Base-by-base conservation (phyloP, 1,139 yeast genomes). In the Yarrowia galli region DNA sequence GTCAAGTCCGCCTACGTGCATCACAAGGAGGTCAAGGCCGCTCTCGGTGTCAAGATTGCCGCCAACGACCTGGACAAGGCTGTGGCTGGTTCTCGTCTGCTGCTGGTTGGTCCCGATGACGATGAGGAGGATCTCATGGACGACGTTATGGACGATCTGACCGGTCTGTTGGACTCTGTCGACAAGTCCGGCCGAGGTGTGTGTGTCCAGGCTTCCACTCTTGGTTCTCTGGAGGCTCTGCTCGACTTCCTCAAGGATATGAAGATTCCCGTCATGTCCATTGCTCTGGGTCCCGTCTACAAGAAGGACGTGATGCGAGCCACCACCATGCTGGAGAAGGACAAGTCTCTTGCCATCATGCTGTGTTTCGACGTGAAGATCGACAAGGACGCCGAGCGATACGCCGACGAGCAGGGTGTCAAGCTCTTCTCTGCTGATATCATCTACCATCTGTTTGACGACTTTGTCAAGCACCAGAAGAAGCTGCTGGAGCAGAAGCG, bases 261-360 rank as follows among this genome's bases (percentile, higher is more conserved):
- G 98, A 95, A 95, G 84, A 95, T 96, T 79, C 99, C 99, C 40
- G 99, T 95, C 66, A 92, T 93, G 97, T 90, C 97, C 51, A 93
- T 95, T 78, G 97, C 98, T 69, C 85, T 96, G 77, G 99, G 99
- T 74, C 99, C 99, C 69, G 99, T 95, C 45, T 95, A 81, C 83
- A 95, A 93, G 83, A 89, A 98, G 82, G 99, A 95, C 83, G 97
- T 95, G 68, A 95, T 95, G 97, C 91, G 93, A 78, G 97, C 98
- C 15, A 85, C 93, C 32, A 88, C 99, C 0, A 95, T 95, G 99
- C 84, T 95, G 78, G 99, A 96, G 72, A 92, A 89, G 79, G 98
- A 97, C 15, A 96, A 96, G 69, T 98, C 95, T 79, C 89, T 80
- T 73, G 99, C 99, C 8, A 90, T 95, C 16, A 95, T 95, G 99